Evolutionary conservation across 495 filamentous ascomycete species (phyloP), one percentile per base, ranked within the genome.

Genomic region (Astrothelium macrocarpum): DNA sequence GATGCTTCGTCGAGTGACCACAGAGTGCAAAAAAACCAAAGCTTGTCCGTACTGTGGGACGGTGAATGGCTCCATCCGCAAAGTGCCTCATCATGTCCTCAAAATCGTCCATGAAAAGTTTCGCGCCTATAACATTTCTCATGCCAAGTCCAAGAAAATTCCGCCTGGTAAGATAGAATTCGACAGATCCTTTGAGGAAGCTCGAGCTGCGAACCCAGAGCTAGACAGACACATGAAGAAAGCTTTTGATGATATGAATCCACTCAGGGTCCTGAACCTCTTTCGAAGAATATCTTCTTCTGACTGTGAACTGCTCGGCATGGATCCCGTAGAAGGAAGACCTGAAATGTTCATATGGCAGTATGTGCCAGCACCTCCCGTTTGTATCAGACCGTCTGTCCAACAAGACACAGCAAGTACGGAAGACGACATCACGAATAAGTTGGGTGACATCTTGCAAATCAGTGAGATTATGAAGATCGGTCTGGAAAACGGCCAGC

Each of bases 321-420:
- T 98, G 73, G 84, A 96, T 66, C 90, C 94, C 34, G 79, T 84
- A 32, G 89, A 95, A 68, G 91, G 91, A 1, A 81, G 92, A 56
- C 94, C 94, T 1, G 94, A 98, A 69, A 95, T 96, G 89, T 95
- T 96, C 74, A 81, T 98, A 23, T 98, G 94, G 94, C 90, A 95
- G 73, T 96, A 91, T 72, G 81, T 98, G 28, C 94, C 94, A 0
- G 93, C 91, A 2, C 91, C 94, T 0, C 94, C 94, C 0, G 87
- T 97, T 31, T 92, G 89, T 68, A 95, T 98, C 69, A 83, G 94
- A 56, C 94, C 94, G 4, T 96, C 91, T 0, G 95, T 97, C 7
- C 84, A 86, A 39, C 93, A 97, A 72, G 94, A 97, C 63, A 84
- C 80, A 32, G 90, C 91, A 0, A 96, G 87, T 62, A 98, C 90